Conservation (phyloP, 345 rosid species). For the Moricandia moricandioides region DNA sequence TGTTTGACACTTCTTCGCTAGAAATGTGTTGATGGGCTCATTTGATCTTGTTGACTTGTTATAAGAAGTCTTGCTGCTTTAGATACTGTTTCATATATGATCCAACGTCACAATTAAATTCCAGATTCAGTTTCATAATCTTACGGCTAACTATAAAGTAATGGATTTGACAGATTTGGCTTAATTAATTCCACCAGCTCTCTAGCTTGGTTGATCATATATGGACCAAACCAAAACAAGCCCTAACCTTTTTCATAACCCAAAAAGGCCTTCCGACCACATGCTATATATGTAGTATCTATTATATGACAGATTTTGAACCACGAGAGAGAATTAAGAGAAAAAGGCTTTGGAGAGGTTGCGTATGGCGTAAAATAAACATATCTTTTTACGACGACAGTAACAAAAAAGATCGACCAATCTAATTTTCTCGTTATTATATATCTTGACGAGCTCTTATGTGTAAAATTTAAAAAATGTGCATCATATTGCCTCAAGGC, state of each 20-base stretch:
- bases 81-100: not conserved
- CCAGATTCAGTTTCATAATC: not conserved
- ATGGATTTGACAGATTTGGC: not conserved
- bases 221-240: not conserved
- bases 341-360: no score
- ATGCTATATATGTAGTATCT: not conserved
- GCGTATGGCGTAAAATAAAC: no score
- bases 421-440: not conserved
- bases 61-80: not conserved
- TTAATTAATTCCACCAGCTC: not conserved
- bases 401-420: not conserved
- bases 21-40: not conserved
- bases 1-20: not conserved
- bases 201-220: not conserved
- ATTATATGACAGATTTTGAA: not conserved
- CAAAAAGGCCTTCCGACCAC: not conserved
- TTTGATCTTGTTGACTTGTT: not conserved
- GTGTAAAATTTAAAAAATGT: not conserved
- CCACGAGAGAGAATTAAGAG: not conserved
- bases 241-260: not conserved
- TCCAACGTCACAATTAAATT: not conserved
- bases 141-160: not conserved
- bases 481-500: not conserved
- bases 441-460: not conserved
- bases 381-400: no score